Evolutionary conservation across 495 filamentous ascomycete genomes (phyloP).

Genomic region (Durotheca rogersii): DNA sequence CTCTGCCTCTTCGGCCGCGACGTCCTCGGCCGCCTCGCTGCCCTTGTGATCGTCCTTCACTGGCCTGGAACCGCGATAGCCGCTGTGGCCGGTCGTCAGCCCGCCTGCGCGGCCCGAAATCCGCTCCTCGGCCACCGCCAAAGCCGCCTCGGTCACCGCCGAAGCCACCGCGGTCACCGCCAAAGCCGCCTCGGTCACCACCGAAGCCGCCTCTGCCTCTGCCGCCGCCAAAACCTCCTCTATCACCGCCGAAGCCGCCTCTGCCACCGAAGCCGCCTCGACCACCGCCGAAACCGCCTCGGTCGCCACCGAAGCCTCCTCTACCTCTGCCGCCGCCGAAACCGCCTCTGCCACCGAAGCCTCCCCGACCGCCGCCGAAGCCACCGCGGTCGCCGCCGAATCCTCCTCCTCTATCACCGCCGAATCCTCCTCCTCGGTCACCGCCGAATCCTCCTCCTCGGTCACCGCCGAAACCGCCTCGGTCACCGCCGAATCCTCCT

Average conservation of each 20-base stretch:
- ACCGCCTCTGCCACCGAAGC: not conserved
- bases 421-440: not conserved
- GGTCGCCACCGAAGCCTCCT: constrained; percentile 3
- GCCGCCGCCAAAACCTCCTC: not conserved
- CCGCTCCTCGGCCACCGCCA: not conserved
- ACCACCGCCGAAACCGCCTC: too few species aligned
- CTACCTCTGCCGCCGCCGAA: not conserved
- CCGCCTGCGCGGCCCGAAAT: not conserved
- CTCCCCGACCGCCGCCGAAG: not conserved
- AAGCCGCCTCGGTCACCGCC: not conserved
- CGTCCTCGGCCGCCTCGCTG: constrained; percentile 5
- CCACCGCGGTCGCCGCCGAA: constrained; percentile 1
- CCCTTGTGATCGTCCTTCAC: constrained; percentile 1
- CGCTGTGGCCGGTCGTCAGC: constrained; percentile 23
- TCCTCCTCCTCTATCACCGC: constrained; percentile 2
- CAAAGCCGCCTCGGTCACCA: constrained; percentile 27
- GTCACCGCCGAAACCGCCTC: constrained; percentile 3
- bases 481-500: not conserved
- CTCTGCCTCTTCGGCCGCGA: not conserved
- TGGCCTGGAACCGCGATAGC: not conserved
- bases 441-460: not conserved
- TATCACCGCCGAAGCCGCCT: not conserved
- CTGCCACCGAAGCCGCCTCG: not conserved
- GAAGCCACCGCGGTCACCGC: constrained; percentile 12
- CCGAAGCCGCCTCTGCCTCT: not conserved